Percentiles rank a stretch among this genome's conserved stretches.
phyloP scores from a whole-genome alignment of 1,284 basidiomycete genomes.

The Ganoderma lingzhi region DNA sequence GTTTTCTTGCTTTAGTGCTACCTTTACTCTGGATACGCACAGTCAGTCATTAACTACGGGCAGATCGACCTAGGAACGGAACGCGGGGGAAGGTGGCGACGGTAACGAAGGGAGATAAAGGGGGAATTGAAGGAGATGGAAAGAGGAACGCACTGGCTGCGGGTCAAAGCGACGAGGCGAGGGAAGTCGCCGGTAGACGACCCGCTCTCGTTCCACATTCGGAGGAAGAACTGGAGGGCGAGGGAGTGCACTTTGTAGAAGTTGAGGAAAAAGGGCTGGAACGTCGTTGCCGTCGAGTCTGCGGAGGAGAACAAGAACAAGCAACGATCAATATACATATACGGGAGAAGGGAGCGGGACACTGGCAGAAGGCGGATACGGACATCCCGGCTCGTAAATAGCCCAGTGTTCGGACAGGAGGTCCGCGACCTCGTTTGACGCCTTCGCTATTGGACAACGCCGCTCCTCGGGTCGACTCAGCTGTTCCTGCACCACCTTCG shows the following conservation, averaged over 20 bases:
- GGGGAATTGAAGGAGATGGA: conserved; percentile 11
- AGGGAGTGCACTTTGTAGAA: conserved; percentile 86
- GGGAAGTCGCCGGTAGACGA: conserved; percentile 84
- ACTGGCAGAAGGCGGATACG: conserved; percentile 38
- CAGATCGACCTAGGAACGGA: background rate
- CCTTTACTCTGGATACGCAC: conserved; percentile 64
- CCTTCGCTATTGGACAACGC: conserved; percentile 87
- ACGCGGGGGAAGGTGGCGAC: background rate
- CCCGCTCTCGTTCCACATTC: conserved; percentile 96
- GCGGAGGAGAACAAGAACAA: background rate
- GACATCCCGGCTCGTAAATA: conserved; percentile 81
- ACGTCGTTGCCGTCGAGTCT: conserved; percentile 84
- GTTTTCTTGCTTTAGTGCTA: conserved; percentile 81
- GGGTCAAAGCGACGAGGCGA: conserved; percentile 83
- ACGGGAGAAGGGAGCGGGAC: background rate
- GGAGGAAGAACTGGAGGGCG: conserved; percentile 88
- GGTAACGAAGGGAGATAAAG: conserved; percentile 8
- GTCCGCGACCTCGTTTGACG: conserved; percentile 89
- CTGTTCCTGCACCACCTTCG: conserved; percentile 88
- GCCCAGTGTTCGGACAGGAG: conserved; percentile 89
- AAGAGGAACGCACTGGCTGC: conserved; percentile 77
- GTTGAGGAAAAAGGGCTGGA: conserved; percentile 91
- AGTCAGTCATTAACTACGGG: conserved; percentile 20
- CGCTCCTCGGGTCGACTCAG: conserved; percentile 79
- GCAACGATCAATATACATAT: background rate